Evolutionary conservation across 1,139 yeast genomes (phyloP), one percentile per base, ranked within the genome.

Genomic region (Pichia norvegensis): DNA sequence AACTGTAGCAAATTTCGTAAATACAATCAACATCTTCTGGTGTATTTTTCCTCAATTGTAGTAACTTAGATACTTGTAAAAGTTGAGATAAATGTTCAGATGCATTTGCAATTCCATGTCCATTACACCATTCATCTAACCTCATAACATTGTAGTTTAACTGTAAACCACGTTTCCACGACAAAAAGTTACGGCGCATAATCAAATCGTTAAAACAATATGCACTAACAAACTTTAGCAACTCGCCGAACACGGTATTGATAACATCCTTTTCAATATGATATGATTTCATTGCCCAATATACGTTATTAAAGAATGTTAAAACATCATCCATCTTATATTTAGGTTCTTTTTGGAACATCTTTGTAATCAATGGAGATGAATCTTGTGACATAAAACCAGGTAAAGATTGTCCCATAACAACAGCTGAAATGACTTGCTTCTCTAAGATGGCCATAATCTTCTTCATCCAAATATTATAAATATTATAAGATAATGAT

Each of bases 121-220:
- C 81, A 68, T 88, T 92, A 67, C 98, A 92, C 98, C 98, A 94
- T 69, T 94, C 99, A 66, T 90, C 97, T 58, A 94, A 75, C 60
- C 98, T 78, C 7, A 98, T 92, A 46, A 90, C 94, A 65, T 94
- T 94, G 69, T 94, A 94, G 64, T 90, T 92, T 67, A 94, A 79
- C 68, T 94, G 98, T 55, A 94, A 74, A 46, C 98, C 98, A 62
- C 98, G 82, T 72, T 92, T 92, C 98, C 98, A 94, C 14, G 96
- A 84, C 62, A 92, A 72, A 67, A 90, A 94, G 67, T 84, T 85
- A 65, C 97, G 79, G 70, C 96, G 81, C 95, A 92, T 85, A 47
- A 94, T 80, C 67, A 94, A 73, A 63, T 94, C 98, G 63, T 94
- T 94, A 74, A 94, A 94, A 67, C 97, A 88, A 56, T 81, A 79